Evolutionary conservation across 805 yeast genomes (phyloP), one percentile per base, ranked within the genome.

Genomic region (Candida takata): DNA sequence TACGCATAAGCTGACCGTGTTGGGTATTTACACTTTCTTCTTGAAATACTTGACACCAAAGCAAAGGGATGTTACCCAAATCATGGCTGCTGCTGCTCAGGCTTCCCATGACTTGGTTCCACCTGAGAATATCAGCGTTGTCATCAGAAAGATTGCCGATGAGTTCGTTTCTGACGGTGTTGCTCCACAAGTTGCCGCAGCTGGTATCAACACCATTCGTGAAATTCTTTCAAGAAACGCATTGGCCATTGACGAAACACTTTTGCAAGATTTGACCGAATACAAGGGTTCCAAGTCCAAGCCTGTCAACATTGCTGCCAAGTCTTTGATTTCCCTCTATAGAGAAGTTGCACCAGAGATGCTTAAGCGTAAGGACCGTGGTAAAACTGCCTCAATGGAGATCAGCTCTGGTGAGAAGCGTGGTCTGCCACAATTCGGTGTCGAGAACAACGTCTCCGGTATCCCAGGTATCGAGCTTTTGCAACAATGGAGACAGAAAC

Each of bases 141-240:
- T 92, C 48, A 79, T 92, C 8, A 75, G 95, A 39, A 92, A 90
- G 55, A 78, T 92, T 46, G 97, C 98, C 1, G 95, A 92, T 61
- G 98, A 92, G 62, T 92, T 92, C 52, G 96, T 92, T 18, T 83
- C 95, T 47, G 97, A 92, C 55, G 99, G 99, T 70, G 98, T 92
- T 27, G 87, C 97, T 12, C 79, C 95, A 24, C 96, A 92, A 62
- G 99, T 88, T 36, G 97, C 97, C 5, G 87, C 97, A 35, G 97
- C 97, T 5, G 99, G 99, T 53, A 71, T 92, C 47, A 92, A 92
- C 60, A 84, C 97, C 4, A 90, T 90, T 41, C 72, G 97, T 49
- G 98, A 92, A 61, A 86, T 92, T 40, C 70, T 88, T 44, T 62
- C 95, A 2, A 79, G 99, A 68, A 94, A 95, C 9, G 97, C 98